Percentiles rank a stretch among this genome's conserved stretches.
Conservation (phyloP, 768 basidiomycete genomes). For the Agaricus blazei region DNA sequence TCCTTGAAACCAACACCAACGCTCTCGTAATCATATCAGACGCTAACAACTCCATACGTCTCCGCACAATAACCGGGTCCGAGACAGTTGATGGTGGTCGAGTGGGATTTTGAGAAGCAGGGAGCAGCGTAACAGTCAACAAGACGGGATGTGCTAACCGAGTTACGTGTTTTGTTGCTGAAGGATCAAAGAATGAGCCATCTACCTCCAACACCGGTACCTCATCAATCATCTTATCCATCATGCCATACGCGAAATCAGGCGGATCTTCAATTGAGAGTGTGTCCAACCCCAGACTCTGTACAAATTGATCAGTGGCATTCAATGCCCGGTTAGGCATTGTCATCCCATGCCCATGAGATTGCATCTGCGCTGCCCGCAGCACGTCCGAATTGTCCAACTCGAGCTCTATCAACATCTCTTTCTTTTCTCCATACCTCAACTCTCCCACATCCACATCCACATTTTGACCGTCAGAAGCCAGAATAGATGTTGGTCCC, state of each 20-base stretch:
- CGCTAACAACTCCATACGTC: constrained; percentile 94
- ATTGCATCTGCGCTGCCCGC: constrained; percentile 25
- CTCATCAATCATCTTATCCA: constrained; percentile 97
- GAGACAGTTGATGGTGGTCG: constrained; percentile 48
- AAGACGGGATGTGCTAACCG: constrained; percentile 90
- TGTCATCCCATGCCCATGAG: constrained; percentile 8
- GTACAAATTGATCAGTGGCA: constrained; percentile 87
- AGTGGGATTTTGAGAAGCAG: constrained; percentile 32
- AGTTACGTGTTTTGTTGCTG: constrained; percentile 75
- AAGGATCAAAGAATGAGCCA: constrained; percentile 91
- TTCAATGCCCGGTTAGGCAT: constrained; percentile 43
- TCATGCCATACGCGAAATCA: constrained; percentile 85
- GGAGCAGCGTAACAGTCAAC: constrained; percentile 89
- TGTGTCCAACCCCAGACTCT: constrained; percentile 77
- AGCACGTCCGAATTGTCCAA: constrained; percentile 72
- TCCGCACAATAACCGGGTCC: constrained; percentile 85
- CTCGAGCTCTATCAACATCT: constrained; percentile 96
- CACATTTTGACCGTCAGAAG: constrained; percentile 90
- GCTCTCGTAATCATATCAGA: constrained; percentile 97
- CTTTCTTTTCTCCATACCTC: constrained; percentile 93
- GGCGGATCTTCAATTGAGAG: constrained; percentile 65
- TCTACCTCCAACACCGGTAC: constrained; percentile 96
- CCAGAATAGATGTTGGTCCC: constrained; percentile 84
- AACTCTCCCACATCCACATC: constrained; percentile 94
- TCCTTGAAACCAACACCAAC: constrained; percentile 84